Evolutionary conservation across 495 filamentous ascomycete genomes (phyloP).

Genomic region (Trichoderma orchidacearum): DNA sequence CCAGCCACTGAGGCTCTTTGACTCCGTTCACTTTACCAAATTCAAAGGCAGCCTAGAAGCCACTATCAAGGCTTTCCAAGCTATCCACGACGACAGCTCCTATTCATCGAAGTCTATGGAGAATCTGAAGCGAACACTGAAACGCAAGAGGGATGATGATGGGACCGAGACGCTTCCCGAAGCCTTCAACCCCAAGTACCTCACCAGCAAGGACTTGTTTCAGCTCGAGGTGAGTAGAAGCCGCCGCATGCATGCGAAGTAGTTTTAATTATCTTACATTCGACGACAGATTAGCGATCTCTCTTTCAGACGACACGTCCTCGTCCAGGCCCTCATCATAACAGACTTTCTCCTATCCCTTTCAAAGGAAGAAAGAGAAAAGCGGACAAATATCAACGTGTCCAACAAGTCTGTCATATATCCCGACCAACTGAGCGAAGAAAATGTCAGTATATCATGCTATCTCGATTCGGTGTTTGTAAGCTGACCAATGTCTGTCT

Average conservation of each 20-base stretch:
- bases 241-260: not conserved
- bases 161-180: slow-evolving; percentile 49
- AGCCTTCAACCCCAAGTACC: slow-evolving; percentile 90
- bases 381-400: slow-evolving; percentile 46
- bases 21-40: slow-evolving; percentile 48
- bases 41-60: slow-evolving; percentile 69
- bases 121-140: slow-evolving; percentile 47
- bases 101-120: slow-evolving; percentile 38
- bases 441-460: slow-evolving; percentile 50
- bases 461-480: not conserved
- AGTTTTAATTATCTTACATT: slow-evolving; percentile 6
- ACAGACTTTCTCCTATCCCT: slow-evolving; percentile 87
- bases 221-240: slow-evolving; percentile 63
- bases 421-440: slow-evolving; percentile 56
- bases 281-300: slow-evolving; percentile 68
- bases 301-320: slow-evolving; percentile 81
- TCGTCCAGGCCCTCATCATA: slow-evolving; percentile 87
- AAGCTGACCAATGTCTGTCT: not conserved
- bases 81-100: slow-evolving; percentile 53
- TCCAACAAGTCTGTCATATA: slow-evolving; percentile 82
- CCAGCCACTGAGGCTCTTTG: slow-evolving; percentile 72
- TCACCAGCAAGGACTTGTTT: slow-evolving; percentile 90
- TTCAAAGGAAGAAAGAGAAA: slow-evolving; percentile 68
- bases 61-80: slow-evolving; percentile 67
- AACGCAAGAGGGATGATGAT: slow-evolving; percentile 56